Base-by-base conservation (phyloP, 495 filamentous ascomycete species). In the Entonaema liquescens region DNA sequence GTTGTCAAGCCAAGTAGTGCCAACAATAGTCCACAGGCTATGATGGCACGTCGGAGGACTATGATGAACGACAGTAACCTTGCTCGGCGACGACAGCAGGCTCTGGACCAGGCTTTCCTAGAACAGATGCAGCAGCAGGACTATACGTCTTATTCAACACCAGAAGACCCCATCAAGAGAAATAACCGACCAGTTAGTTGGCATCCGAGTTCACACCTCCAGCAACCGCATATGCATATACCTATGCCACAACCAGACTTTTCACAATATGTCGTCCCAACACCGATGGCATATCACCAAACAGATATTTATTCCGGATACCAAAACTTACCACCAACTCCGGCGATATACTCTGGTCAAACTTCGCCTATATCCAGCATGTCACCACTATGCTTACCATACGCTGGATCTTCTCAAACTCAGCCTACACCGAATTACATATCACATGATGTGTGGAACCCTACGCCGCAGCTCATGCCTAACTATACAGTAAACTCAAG, bases 1-100 rank as follows among this genome's bases (percentile, higher is more conserved):
- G 81, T 93, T 56, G 82, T 83, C 57, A 93, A 93, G 78, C 87
- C 89, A 5, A 84, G 81, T 28, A 92, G 90, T 79, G 88, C 89
- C 55, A 89, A 85, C 77, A 92, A 88, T 80, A 93, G 90, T 77
- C 91, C 91, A 19, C 85, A 89, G 29, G 76, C 78, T 2, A 67
- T 81, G 67, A 79, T 85, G 65, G 80, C 81, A 60, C 81, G 86
- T 68, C 80, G 87, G 71, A 83, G 85, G 72, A 87, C 87, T 15
- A 80, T 88, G 42, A 81, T 87, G 65, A 79, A 83, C 67, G 84
- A 90, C 55, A 81, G 78, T 50, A 76, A 74, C 28, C 67, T 78
- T 15, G 73, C 74, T 8, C 77, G 77, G 23, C 64, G 78, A 19
- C 77, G 76, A 1, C 75, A 79, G 13, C 81, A 81, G 61, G 77